These are phyloP conservation scores for Ophiostoma australiae DNA, from an alignment of 2,329 filamentous ascomycete genomes.

Conservation along the genomic window DNA sequence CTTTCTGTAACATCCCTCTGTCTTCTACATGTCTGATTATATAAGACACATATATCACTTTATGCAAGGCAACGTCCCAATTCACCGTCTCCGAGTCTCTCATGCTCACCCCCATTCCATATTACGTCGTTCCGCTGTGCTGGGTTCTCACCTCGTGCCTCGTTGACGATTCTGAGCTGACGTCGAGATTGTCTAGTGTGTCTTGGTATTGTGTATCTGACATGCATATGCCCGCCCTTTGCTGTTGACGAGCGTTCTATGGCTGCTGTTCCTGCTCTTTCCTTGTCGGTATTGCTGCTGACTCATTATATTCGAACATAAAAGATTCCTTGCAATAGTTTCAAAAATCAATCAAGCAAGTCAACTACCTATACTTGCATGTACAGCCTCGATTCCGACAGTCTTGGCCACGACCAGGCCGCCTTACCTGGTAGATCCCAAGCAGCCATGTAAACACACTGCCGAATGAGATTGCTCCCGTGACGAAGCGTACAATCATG, in stretches of 20 bases:
- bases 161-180: not conserved
- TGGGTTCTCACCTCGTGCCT: not conserved
- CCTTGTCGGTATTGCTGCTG: not conserved
- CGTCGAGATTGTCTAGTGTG: not conserved
- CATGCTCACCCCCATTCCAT: slow-evolving; percentile 1
- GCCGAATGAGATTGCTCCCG: not conserved
- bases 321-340: not conserved
- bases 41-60: not conserved
- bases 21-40: not conserved
- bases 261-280: not conserved
- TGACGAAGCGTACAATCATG: not conserved
- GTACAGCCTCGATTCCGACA: not conserved
- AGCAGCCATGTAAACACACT: not conserved
- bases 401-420: not conserved
- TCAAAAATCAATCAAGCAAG: not conserved
- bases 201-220: slow-evolving; percentile 8
- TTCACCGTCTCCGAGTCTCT: slow-evolving; percentile 1
- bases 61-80: slow-evolving; percentile 8
- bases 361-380: not conserved
- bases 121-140: not conserved
- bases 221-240: slow-evolving; percentile 8
- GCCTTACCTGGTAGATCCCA: not conserved
- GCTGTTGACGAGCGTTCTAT: not conserved
- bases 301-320: not conserved
- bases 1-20: not conserved